Conservation (phyloP, 768 basidiomycete genomes). For the Tephrocybe sp. region DNA sequence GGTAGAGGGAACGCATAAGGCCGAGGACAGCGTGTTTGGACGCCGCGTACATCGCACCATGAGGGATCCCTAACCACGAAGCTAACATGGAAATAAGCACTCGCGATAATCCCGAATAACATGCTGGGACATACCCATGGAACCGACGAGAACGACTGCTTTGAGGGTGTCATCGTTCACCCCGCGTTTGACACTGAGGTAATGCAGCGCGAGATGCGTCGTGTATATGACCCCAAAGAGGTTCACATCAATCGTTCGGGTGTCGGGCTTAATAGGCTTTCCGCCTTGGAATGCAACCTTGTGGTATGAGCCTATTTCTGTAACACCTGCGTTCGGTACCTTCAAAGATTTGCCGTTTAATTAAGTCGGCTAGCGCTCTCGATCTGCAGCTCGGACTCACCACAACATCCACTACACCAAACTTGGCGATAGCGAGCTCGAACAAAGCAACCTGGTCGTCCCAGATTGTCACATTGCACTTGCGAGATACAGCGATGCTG, state of each 20-base stretch:
- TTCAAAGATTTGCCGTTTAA: conserved; percentile 14
- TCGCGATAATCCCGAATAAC: background rate
- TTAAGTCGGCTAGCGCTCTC: background rate
- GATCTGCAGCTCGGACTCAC: conserved; percentile 28
- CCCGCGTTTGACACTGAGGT: conserved; percentile 40
- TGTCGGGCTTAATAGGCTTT: conserved; percentile 41
- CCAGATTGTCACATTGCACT: conserved; percentile 53
- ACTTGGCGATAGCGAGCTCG: conserved; percentile 44
- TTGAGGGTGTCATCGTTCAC: conserved; percentile 37
- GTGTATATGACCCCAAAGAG: conserved; percentile 48
- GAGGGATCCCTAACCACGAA: conserved; percentile 47
- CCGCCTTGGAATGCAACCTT: conserved; percentile 33
- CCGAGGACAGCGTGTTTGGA: conserved; percentile 58
- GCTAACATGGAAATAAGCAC: conserved; percentile 29
- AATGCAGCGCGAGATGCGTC: conserved; percentile 49
- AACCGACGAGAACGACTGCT: conserved; percentile 51
- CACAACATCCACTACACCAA: conserved; percentile 53
- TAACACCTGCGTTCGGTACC: conserved; percentile 52
- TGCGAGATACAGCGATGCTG: conserved; percentile 42
- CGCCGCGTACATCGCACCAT: conserved; percentile 44
- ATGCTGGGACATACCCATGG: conserved; percentile 40
- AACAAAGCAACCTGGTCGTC: conserved; percentile 55
- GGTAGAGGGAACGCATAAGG: conserved; percentile 48
- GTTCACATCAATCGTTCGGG: conserved; percentile 51
- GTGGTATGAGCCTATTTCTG: conserved; percentile 33